Evolutionary conservation across 148 eudicot genomes (phyloP).

Genomic region (Beta vulgaris): DNA sequence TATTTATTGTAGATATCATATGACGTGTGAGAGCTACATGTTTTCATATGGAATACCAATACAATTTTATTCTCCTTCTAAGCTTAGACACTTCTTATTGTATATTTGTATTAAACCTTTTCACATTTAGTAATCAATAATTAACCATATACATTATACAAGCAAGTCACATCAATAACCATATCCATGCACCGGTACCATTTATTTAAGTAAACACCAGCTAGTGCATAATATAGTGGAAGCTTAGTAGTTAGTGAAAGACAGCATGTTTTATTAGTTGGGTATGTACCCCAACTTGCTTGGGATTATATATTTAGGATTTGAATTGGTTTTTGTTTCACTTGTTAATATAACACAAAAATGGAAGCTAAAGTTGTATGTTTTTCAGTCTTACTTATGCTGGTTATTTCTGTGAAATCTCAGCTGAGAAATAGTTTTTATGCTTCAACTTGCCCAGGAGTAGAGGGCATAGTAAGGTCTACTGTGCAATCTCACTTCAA

Average conservation of each 20-base stretch:
- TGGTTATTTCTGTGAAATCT: slow-evolving; percentile 22
- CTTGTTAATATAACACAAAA: neutral
- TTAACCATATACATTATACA: neutral
- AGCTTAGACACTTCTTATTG: too few species aligned
- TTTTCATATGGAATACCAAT: too few species aligned
- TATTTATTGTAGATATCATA: too few species aligned
- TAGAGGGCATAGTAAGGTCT: slow-evolving; percentile 49
- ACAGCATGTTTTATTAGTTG: neutral
- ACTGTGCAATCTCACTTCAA: slow-evolving; percentile 47
- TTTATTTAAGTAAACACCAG: slow-evolving; percentile 18
- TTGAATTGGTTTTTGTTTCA: neutral
- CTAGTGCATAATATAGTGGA: slow-evolving; percentile 24
- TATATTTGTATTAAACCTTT: too few species aligned
- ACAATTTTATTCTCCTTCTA: too few species aligned
- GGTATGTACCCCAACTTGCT: neutral
- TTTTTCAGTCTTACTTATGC: slow-evolving; percentile 9
- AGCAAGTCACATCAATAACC: neutral
- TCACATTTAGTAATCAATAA: too few species aligned
- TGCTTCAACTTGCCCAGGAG: slow-evolving; percentile 50
- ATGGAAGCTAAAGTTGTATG: slow-evolving; percentile 18
- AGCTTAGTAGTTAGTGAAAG: slow-evolving; percentile 15
- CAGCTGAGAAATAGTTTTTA: slow-evolving; percentile 44
- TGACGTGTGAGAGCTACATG: too few species aligned
- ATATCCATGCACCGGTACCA: slow-evolving; percentile 12
- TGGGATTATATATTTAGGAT: neutral